These are phyloP conservation scores for Leucocoprinus sp. DNA, from an alignment of 768 basidiomycete genomes.

Conservation along the genomic window DNA sequence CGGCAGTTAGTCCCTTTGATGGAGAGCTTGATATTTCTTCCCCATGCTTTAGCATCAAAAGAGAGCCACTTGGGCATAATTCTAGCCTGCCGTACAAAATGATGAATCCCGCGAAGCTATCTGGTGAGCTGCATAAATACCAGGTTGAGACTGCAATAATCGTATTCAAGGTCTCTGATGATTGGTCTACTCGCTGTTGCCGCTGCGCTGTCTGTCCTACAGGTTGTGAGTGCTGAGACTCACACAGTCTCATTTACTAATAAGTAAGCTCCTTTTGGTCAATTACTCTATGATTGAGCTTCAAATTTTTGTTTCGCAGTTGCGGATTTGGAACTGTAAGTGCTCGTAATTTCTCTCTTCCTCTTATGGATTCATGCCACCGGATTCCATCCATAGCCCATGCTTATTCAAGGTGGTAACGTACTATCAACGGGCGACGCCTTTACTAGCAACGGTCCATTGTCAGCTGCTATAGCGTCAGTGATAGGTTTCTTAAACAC, in stretches of 20 bases:
- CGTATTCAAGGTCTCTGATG: neutral
- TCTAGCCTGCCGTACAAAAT: too few relatives aligned
- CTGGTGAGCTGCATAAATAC: neutral
- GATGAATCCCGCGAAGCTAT: too few relatives aligned
- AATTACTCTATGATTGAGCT: neutral
- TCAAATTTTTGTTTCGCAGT: constrained; percentile 10
- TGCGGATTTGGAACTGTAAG: constrained; percentile 29
- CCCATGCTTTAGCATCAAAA: too few relatives aligned
- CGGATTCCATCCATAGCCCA: constrained; percentile 14
- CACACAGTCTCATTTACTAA: constrained; percentile 24
- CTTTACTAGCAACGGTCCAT: constrained; percentile 22
- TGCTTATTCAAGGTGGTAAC: constrained; percentile 19
- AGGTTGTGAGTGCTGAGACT: constrained; percentile 16
- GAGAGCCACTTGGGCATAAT: too few relatives aligned
- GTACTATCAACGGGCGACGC: constrained; percentile 24
- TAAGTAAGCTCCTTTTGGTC: neutral
- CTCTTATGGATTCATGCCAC: neutral
- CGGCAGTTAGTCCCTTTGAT: too few relatives aligned
- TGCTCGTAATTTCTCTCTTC: neutral
- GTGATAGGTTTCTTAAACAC: neutral
- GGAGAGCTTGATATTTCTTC: too few relatives aligned
- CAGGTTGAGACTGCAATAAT: neutral
- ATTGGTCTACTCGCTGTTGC: neutral
- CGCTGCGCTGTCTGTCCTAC: constrained; percentile 7
- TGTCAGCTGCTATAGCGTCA: constrained; percentile 27